Conservation (phyloP, 2,329 filamentous ascomycete genomes). For the Cladosporium velox region DNA sequence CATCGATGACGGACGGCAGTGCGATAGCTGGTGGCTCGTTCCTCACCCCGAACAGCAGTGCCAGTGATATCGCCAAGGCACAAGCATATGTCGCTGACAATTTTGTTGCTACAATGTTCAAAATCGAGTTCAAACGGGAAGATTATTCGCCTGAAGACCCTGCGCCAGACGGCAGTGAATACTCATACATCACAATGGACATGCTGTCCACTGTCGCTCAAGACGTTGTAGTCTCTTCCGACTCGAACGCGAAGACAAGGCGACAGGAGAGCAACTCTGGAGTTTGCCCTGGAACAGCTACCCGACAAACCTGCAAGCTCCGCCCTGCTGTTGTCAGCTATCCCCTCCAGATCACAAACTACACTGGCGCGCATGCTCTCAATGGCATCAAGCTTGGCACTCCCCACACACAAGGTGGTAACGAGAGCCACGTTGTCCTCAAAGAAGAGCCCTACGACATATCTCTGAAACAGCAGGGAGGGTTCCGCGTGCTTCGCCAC, state of each 20-base stretch:
- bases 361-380: conserved; percentile 21
- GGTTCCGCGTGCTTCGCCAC: conserved; percentile 24
- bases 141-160: conserved; percentile 4
- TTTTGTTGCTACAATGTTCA: conserved; percentile 20
- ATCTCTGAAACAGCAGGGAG: conserved; percentile 20
- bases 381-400: conserved; percentile 17
- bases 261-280: too few relatives aligned
- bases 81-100: conserved; percentile 9
- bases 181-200: conserved; percentile 25
- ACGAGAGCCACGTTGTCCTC: background rate
- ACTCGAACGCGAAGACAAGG: too few relatives aligned
- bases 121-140: conserved; percentile 20
- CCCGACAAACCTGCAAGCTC: conserved; percentile 26
- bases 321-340: conserved; percentile 30
- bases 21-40: background rate
- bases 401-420: background rate
- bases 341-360: conserved; percentile 24
- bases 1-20: background rate
- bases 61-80: background rate
- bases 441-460: conserved; percentile 5
- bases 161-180: background rate
- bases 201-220: conserved; percentile 21
- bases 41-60: background rate
- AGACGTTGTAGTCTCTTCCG: background rate
- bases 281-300: conserved; percentile 17